These are phyloP conservation scores for Fusarium marasasianum DNA, from an alignment of 2,329 filamentous ascomycete genomes.

Conservation along the genomic window DNA sequence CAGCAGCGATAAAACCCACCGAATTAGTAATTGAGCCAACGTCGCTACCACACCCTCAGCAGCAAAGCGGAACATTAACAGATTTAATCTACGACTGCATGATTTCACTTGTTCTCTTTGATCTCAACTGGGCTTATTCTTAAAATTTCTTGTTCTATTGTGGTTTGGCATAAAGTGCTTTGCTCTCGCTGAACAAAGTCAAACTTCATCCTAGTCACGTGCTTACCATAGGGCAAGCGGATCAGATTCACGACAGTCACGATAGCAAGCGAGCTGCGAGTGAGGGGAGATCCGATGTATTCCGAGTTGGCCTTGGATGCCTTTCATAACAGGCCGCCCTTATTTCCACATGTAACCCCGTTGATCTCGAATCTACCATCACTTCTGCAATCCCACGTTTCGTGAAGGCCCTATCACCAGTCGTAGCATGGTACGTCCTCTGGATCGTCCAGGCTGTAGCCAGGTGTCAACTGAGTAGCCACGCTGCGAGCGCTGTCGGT, in stretches of 20 bases:
- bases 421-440: rapidly evolving
- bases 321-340: rapidly evolving
- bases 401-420: neutral
- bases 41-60: neutral
- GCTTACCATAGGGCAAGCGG: neutral
- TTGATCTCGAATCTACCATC: neutral
- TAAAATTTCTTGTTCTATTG: rapidly evolving
- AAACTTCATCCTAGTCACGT: neutral
- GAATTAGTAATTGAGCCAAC: neutral
- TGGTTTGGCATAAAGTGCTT: no score
- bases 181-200: neutral
- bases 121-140: rapidly evolving
- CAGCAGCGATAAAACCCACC: neutral
- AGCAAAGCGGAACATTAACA: neutral
- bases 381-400: neutral
- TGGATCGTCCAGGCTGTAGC: neutral
- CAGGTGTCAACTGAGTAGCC: neutral
- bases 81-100: neutral
- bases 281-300: no score
- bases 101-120: neutral
- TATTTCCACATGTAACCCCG: neutral
- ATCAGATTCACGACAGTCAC: neutral
- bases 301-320: rapidly evolving
- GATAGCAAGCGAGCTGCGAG: neutral
- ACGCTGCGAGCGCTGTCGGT: rapidly evolving